Evolutionary conservation across 164 flowering plant genomes (phyloP).

Genomic region (Chimonanthus praecox): DNA sequence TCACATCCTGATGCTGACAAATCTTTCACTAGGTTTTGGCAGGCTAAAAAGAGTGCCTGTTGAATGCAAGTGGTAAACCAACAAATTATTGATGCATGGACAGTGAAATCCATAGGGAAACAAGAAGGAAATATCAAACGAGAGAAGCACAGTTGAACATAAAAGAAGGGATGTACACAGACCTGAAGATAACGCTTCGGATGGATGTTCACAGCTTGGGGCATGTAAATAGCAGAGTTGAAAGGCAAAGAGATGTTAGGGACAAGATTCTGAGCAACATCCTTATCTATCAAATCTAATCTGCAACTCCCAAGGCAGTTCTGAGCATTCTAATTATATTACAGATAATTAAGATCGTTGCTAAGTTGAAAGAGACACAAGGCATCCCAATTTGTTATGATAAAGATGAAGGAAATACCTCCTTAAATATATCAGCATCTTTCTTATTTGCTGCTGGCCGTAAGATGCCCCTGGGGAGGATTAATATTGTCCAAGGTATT

Average conservation of each 20-base stretch:
- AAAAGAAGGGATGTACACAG: constrained; percentile 2
- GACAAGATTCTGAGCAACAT: constrained; percentile 53
- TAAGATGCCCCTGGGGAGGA: constrained; percentile 67
- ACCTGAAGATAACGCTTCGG: constrained; percentile 82
- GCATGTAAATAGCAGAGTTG: constrained; percentile 76
- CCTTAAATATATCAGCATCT: constrained; percentile 47
- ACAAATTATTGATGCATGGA: constrained; percentile 2
- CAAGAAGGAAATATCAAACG: neutral
- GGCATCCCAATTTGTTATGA: neutral
- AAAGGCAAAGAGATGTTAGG: constrained; percentile 62
- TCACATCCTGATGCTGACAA: constrained; percentile 26
- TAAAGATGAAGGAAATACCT: constrained; percentile 31
- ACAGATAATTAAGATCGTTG: constrained; percentile 11
- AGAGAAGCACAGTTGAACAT: neutral
- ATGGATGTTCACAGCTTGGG: constrained; percentile 81
- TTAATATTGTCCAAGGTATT: neutral
- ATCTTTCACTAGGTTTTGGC: constrained; percentile 47
- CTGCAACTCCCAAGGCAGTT: constrained; percentile 65
- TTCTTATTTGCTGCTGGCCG: constrained; percentile 70
- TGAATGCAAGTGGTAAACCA: constrained; percentile 4
- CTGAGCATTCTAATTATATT: constrained; percentile 69
- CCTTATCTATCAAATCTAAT: constrained; percentile 49
- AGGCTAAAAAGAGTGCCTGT: constrained; percentile 80
- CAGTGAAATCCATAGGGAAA: constrained; percentile 1
- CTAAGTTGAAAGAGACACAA: neutral